phyloP scores from a whole-genome alignment of 1,284 basidiomycete species.

The Puccinia hordei region DNA sequence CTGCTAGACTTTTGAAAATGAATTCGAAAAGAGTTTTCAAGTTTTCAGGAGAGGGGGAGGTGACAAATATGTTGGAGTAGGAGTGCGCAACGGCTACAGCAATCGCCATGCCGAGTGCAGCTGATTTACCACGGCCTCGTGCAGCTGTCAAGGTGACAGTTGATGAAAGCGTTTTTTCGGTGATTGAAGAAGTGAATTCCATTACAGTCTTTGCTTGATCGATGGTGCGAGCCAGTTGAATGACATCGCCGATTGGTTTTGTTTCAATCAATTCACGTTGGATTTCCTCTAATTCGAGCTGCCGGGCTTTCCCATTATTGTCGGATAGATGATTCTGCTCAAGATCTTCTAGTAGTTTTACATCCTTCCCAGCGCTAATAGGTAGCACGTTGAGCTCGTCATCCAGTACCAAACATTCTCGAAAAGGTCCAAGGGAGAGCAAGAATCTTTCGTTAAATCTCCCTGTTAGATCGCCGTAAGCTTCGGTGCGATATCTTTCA shows the following conservation, averaged over 20 bases:
- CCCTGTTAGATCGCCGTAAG: slow-evolving; percentile 82
- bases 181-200: slow-evolving; percentile 87
- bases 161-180: slow-evolving; percentile 87
- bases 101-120: slow-evolving; percentile 89
- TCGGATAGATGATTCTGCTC: slow-evolving; percentile 53
- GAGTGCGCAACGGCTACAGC: slow-evolving; percentile 90
- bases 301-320: slow-evolving; percentile 64
- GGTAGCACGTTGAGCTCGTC: slow-evolving; percentile 98
- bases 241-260: slow-evolving; percentile 83
- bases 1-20: slow-evolving; percentile 94
- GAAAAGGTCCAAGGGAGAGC: slow-evolving; percentile 83
- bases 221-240: slow-evolving; percentile 87
- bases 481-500: slow-evolving; percentile 71
- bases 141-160: slow-evolving; percentile 93
- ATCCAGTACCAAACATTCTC: slow-evolving; percentile 89
- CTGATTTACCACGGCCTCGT: slow-evolving; percentile 94
- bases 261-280: slow-evolving; percentile 79
- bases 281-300: slow-evolving; percentile 74
- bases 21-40: slow-evolving; percentile 98
- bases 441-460: slow-evolving; percentile 99
- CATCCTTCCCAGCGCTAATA: slow-evolving; percentile 93
- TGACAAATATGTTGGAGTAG: slow-evolving; percentile 98
- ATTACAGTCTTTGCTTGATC: slow-evolving; percentile 82
- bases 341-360: slow-evolving; percentile 66
- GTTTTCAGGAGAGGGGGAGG: slow-evolving; percentile 96